Base-by-base conservation (phyloP, 345 rosid genomes). In the Boechera retrofracta region DNA sequence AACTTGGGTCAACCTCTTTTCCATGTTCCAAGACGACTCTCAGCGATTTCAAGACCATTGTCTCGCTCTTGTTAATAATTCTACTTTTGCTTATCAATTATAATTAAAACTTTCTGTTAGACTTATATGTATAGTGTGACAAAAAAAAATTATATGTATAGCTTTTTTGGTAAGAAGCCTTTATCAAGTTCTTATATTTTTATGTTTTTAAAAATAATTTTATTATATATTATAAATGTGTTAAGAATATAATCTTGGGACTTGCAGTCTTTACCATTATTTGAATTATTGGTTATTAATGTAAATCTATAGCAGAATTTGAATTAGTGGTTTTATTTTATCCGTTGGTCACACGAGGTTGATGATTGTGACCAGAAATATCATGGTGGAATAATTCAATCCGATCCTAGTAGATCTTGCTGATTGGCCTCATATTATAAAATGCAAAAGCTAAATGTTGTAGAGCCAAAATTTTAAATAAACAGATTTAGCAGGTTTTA, bases 11-110 rank as follows among this genome's bases (percentile, higher is more conserved):
- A 70, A 63, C 24, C 16, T 77, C 35, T 45, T 70, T 70, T 70
- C 71, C 65, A 71, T 77, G 71, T 71, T 71, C 54, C 76, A 64
- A 77, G 76, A 56, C 45, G 13, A 26, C 13, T 77, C 60, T 70
- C 26, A 69, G 72, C 80, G 18, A 71, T 71, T 77, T 64, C 76
- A 47, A 71, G 80, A 77, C 67, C 18, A 36, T 38, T 70, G 80
- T 70, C 75, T 76, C 69, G 62, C 38, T 56, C 28, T 52, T 26
- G 55, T 74, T 74, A 35, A 36, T 54, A 21, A 13, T 45, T 33
- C 29, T 33, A 36, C 44, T 18, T 8, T 10, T 47, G 15, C 24
- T 21, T n/a, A 55, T 55, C 5, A 36, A 59, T 59, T 59, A 10
- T 58, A 10, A 38, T 60, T 21, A 21, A 21, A 21, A 21, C 24